phyloP scores from a whole-genome alignment of 306 rosid genomes.

The Castanopsis chinensis region DNA sequence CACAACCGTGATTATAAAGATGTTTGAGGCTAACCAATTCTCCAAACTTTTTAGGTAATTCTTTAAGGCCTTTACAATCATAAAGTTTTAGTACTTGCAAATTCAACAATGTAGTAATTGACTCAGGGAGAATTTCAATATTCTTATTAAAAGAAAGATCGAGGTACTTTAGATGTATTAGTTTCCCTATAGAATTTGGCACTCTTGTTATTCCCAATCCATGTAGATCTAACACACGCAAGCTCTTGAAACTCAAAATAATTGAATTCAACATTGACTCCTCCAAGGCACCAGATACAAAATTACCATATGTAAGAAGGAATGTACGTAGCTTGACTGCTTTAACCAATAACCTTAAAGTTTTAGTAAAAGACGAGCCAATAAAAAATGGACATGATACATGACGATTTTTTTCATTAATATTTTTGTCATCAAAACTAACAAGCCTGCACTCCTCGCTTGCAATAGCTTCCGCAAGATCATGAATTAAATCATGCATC shows the following conservation, averaged over 20 bases:
- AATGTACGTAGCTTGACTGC: background rate
- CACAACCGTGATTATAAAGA: too few relatives aligned
- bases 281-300: accelerated
- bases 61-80: background rate
- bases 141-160: background rate
- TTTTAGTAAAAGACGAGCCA: accelerated
- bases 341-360: background rate
- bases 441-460: background rate
- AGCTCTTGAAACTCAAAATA: background rate
- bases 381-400: accelerated
- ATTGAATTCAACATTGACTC: background rate
- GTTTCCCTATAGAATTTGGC: background rate
- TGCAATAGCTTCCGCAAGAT: constrained; percentile 2
- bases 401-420: background rate
- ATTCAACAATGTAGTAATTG: background rate
- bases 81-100: constrained; percentile 6
- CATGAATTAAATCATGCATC: constrained; percentile 3
- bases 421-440: background rate
- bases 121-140: background rate
- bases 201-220: accelerated
- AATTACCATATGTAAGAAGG: accelerated
- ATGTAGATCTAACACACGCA: constrained; percentile 7
- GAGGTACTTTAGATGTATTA: constrained; percentile 17
- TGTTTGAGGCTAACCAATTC: background rate
- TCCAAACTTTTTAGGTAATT: background rate